Evolutionary conservation across 1,284 basidiomycete species (phyloP).

Genomic region (Leccinum ambiguum): DNA sequence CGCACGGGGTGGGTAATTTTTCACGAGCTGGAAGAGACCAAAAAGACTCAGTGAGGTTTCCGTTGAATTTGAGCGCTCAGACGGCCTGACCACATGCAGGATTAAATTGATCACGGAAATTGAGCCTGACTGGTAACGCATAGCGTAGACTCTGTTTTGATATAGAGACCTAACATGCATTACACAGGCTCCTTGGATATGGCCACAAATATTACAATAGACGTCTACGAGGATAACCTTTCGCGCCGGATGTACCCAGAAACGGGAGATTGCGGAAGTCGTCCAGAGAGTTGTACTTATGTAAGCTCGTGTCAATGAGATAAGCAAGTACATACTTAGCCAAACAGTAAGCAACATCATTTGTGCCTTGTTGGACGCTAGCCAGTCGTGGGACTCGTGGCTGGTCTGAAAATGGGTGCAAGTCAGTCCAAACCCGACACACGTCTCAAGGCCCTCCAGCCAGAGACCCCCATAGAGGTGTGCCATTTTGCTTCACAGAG

Average conservation of each 20-base stretch:
- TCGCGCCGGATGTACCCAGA: neutral
- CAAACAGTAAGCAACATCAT: conserved; percentile 24
- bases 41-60: conserved; percentile 75
- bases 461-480: conserved; percentile 66
- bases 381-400: neutral
- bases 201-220: conserved; percentile 47
- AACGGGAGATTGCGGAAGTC: too few relatives aligned
- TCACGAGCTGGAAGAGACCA: conserved; percentile 95
- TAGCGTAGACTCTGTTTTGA: neutral
- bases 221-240: conserved; percentile 7
- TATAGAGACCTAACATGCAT: conserved; percentile 6
- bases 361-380: neutral
- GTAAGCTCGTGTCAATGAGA: neutral
- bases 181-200: conserved; percentile 46
- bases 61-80: neutral
- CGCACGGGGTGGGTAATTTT: conserved; percentile 92
- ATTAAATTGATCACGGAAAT: conserved; percentile 59
- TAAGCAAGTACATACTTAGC: neutral
- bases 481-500: conserved; percentile 18
- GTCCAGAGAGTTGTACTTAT: neutral
- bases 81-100: conserved; percentile 28
- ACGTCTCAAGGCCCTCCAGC: conserved; percentile 60
- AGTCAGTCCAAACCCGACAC: conserved; percentile 58
- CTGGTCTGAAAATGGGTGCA: conserved; percentile 53
- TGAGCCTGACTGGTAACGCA: conserved; percentile 55